These are phyloP conservation scores for Pelargonium fulgidum DNA, from an alignment of 441 rosid genomes.

Conservation along the genomic window DNA sequence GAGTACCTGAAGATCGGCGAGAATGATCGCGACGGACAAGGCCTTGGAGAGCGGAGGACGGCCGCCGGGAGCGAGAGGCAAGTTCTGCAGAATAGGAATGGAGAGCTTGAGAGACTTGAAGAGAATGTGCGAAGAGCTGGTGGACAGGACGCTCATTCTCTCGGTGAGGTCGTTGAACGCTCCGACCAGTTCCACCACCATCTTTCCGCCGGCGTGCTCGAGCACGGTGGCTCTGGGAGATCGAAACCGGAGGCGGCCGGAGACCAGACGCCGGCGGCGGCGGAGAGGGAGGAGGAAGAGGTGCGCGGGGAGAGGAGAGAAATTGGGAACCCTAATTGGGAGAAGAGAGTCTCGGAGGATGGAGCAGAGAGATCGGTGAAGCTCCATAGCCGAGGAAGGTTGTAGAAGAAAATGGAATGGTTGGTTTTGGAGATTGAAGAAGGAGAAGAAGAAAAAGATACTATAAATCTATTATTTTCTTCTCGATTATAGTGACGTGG, in stretches of 20 bases:
- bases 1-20: conserved; percentile 81
- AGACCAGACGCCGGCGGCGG: neutral
- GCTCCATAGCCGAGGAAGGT: neutral
- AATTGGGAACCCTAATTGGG: neutral
- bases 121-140: conserved; percentile 64
- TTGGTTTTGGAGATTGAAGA: neutral
- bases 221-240: conserved; percentile 23
- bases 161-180: conserved; percentile 83
- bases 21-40: conserved; percentile 69
- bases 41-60: conserved; percentile 79
- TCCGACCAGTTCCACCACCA: conserved; percentile 97
- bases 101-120: conserved; percentile 84
- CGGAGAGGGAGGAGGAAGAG: neutral
- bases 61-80: conserved; percentile 58
- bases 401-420: neutral
- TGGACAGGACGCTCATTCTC: conserved; percentile 74
- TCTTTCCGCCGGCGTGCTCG: conserved; percentile 79
- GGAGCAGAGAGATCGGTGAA: neutral
- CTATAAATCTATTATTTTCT: neutral
- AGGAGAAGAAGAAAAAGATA: neutral
- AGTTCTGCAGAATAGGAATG: conserved; percentile 60
- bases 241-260: neutral
- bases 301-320: neutral
- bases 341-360: neutral
- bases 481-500: neutral